phyloP scores from a whole-genome alignment of 306 rosid genomes.

The Rosa lucieae region DNA sequence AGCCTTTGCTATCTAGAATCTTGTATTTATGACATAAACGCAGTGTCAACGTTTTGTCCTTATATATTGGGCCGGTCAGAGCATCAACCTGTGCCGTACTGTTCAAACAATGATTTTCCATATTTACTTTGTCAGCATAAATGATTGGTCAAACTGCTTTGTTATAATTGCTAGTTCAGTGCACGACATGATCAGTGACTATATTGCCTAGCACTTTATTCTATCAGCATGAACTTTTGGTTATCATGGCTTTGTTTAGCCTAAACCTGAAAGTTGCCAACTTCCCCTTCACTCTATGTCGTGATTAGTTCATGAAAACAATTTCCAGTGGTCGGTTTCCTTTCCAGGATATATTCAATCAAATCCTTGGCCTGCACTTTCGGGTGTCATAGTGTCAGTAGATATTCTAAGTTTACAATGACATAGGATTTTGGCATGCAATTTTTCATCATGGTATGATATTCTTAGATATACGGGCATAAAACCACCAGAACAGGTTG shows the following conservation, averaged over 20 bases:
- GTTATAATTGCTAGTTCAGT: background rate
- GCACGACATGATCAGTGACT: background rate
- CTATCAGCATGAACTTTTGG: background rate
- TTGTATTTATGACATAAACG: background rate
- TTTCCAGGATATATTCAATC: background rate
- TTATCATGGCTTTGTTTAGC: background rate
- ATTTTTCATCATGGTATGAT: background rate
- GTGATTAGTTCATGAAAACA: background rate
- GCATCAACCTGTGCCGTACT: background rate
- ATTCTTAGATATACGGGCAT: background rate
- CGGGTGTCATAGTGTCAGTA: background rate
- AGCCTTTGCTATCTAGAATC: background rate
- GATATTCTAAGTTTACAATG: background rate
- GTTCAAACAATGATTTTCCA: background rate
- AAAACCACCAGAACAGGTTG: background rate
- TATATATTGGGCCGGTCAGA: background rate
- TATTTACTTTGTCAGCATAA: background rate
- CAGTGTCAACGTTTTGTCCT: background rate
- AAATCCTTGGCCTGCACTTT: background rate
- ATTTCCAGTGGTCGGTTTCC: background rate
- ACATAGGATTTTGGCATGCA: background rate
- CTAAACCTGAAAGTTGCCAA: background rate
- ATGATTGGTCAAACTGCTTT: background rate
- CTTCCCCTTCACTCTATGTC: background rate
- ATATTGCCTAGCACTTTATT: background rate